Evolutionary conservation across 306 rosid species (phyloP).

Genomic region (Oemleria cerasiformis): DNA sequence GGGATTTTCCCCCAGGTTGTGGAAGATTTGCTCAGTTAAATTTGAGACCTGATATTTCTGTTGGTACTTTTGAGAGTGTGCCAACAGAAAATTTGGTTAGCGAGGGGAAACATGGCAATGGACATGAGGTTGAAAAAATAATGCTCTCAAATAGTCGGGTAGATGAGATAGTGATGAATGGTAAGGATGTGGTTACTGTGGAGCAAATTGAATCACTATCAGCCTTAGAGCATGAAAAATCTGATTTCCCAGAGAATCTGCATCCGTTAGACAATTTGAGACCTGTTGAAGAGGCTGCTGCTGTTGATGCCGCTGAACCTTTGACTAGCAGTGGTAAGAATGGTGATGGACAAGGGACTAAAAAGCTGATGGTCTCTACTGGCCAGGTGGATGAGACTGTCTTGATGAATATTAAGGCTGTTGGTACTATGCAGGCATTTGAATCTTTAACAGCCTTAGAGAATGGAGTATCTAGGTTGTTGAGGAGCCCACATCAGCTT

Average conservation of each 20-base stretch:
- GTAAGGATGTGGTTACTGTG: neutral
- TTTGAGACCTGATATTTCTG: neutral
- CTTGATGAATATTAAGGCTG: neutral
- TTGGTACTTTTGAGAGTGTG: conserved; percentile 4
- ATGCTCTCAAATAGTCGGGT: neutral
- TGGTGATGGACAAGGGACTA: conserved; percentile 1
- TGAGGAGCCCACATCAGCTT: conserved; percentile 27
- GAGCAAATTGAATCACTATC: neutral
- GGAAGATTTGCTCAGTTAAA: conserved; percentile 38
- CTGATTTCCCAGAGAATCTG: neutral
- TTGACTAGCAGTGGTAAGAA: conserved; percentile 3
- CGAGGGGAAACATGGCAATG: neutral
- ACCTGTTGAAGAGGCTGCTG: neutral
- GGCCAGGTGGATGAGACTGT: neutral
- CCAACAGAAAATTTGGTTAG: neutral
- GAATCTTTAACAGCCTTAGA: conserved; percentile 19
- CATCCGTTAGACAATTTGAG: conserved; percentile 1
- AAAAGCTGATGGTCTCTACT: neutral
- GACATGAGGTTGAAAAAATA: neutral
- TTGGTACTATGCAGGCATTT: conserved; percentile 12
- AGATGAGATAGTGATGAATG: neutral
- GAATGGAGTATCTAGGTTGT: conserved; percentile 27
- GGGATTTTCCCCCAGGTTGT: conserved; percentile 76
- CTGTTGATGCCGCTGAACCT: neutral
- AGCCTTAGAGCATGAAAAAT: neutral